These are phyloP conservation scores for Starmera quercuum DNA, from an alignment of 805 yeast genomes.

Conservation along the genomic window DNA sequence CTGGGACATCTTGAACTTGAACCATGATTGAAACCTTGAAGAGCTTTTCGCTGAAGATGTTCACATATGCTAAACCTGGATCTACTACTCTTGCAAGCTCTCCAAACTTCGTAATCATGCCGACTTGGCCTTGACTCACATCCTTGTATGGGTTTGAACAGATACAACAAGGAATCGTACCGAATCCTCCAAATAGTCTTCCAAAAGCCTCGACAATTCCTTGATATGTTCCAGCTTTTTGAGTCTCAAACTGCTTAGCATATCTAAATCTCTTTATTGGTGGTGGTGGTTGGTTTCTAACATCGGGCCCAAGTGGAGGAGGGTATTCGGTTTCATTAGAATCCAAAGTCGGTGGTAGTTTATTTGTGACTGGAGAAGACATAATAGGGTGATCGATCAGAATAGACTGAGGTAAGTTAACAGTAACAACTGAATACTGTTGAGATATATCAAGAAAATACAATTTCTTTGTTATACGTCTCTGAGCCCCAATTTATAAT, in stretches of 20 bases:
- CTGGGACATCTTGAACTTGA: slow-evolving; percentile 56
- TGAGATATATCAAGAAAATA: too few relatives aligned
- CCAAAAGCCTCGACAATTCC: slow-evolving; percentile 34
- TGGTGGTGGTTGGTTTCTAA: too few relatives aligned
- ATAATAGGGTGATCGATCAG: too few relatives aligned
- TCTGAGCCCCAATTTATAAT: too few relatives aligned
- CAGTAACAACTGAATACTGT: too few relatives aligned
- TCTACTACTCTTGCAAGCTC: slow-evolving; percentile 57
- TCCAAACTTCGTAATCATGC: slow-evolving; percentile 60
- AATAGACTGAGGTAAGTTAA: too few relatives aligned
- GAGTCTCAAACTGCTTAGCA: slow-evolving; percentile 32
- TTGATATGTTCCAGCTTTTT: slow-evolving; percentile 35
- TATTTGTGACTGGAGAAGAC: too few relatives aligned
- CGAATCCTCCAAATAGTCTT: slow-evolving; percentile 33
- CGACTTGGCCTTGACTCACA: slow-evolving; percentile 63
- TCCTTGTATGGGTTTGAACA: slow-evolving; percentile 50
- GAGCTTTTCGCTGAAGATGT: slow-evolving; percentile 55
- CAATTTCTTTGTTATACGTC: too few relatives aligned
- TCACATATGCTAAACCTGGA: slow-evolving; percentile 60
- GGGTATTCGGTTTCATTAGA: too few relatives aligned
- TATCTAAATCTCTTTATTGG: slow-evolving; percentile 14
- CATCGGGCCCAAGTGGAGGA: too few relatives aligned
- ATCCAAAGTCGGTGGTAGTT: too few relatives aligned
- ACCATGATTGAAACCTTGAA: slow-evolving; percentile 44
- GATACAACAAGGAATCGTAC: slow-evolving; percentile 39